These are phyloP conservation scores for Dendrobium nobile DNA, from an alignment of 106 monocot species.

Conservation along the genomic window DNA sequence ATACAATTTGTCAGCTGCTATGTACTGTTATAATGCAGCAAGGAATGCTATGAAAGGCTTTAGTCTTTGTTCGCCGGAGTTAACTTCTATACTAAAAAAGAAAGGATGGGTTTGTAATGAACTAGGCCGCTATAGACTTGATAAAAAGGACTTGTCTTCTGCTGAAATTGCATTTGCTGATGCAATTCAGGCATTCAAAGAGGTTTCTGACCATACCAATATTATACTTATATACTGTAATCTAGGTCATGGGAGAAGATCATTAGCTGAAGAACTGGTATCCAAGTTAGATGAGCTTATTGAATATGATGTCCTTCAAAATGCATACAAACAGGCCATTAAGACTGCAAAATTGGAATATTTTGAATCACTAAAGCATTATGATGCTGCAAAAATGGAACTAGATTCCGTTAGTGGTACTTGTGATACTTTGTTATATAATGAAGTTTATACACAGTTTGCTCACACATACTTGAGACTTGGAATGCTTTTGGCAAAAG, in stretches of 20 bases:
- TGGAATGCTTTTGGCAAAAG: conserved; percentile 92
- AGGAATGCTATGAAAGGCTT: conserved; percentile 33
- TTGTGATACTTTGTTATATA: conserved; percentile 32
- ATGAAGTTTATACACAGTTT: conserved; percentile 80
- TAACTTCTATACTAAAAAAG: conserved; percentile 55
- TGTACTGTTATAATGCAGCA: conserved; percentile 58
- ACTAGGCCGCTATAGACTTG: conserved; percentile 73
- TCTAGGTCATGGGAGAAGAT: conserved; percentile 90
- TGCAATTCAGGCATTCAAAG: conserved; percentile 83
- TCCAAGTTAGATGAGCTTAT: conserved; percentile 49
- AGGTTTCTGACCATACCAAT: conserved; percentile 79
- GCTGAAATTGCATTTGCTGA: conserved; percentile 87
- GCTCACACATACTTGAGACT: conserved; percentile 82
- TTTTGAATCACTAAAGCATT: conserved; percentile 61
- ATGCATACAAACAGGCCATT: conserved; percentile 49
- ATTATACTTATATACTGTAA: conserved; percentile 95
- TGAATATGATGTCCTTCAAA: conserved; percentile 31
- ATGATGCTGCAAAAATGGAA: conserved; percentile 69
- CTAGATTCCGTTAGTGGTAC: conserved; percentile 27
- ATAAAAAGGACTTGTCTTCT: conserved; percentile 41
- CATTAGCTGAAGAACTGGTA: conserved; percentile 83
- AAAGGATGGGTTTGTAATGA: conserved; percentile 94
- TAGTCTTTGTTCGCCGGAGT: conserved; percentile 34
- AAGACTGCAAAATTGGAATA: conserved; percentile 80
- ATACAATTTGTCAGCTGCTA: conserved; percentile 55